These are phyloP conservation scores for Phytophthora niederhauseri DNA, from an alignment of 352 stramenopile species.

Conservation along the genomic window DNA sequence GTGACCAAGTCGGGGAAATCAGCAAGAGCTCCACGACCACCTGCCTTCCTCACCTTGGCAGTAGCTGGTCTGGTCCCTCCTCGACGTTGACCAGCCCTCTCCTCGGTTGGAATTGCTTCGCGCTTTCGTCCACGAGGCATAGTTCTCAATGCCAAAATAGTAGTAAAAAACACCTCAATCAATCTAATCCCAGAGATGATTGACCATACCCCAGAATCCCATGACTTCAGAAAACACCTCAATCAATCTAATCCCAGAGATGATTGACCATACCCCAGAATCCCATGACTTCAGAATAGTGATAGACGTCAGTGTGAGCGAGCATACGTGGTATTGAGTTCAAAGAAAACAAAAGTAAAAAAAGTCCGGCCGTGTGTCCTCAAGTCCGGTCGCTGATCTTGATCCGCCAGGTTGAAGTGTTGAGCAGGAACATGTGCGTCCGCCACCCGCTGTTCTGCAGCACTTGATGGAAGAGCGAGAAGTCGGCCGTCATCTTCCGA, in stretches of 20 bases:
- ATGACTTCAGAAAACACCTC: neutral
- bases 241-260: neutral
- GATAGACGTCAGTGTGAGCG: neutral
- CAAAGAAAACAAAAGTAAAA: constrained; percentile 5
- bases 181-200: neutral
- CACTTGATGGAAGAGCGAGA: constrained; percentile 68
- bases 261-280: neutral
- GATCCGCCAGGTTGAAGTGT: constrained; percentile 68
- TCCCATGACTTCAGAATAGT: neutral
- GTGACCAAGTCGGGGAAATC: constrained; percentile 5
- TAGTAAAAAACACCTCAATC: neutral
- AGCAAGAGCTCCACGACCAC: neutral
- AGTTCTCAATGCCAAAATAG: neutral
- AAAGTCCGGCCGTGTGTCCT: constrained; percentile 4
- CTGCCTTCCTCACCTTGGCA: neutral
- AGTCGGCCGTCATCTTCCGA: constrained; percentile 56
- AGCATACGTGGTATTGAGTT: constrained; percentile 6
- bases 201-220: neutral
- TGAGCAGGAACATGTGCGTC: constrained; percentile 77
- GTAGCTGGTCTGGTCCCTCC: neutral
- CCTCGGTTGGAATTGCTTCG: neutral
- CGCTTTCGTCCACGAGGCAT: constrained; percentile 1
- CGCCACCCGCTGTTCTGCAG: constrained; percentile 68
- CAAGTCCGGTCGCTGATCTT: constrained; percentile 55
- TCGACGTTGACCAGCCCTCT: neutral